A percentile compares a stretch with the other conserved stretches of the same genome.
phyloP scores from a whole-genome alignment of 108 stramenopile genomes.

The Hondaea fermentalgiana region DNA sequence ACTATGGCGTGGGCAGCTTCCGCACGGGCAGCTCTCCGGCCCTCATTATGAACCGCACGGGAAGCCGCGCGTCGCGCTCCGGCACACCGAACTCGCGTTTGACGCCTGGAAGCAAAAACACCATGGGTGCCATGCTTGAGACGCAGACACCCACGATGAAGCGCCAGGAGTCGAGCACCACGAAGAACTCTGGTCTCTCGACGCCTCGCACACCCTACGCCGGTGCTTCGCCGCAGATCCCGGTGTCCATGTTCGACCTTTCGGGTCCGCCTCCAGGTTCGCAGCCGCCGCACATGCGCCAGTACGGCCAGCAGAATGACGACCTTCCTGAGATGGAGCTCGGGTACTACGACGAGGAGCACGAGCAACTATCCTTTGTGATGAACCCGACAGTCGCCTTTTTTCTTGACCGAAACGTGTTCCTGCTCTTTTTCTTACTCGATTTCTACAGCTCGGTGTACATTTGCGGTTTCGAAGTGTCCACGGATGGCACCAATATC shows the following conservation, averaged over 20 bases:
- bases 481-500: neutral
- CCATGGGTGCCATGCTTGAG: conserved; percentile 13
- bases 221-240: no score
- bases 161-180: neutral
- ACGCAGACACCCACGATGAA: neutral
- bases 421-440: neutral
- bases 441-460: neutral
- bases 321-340: no score
- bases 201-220: neutral
- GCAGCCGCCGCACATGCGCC: no score
- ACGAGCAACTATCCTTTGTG: neutral
- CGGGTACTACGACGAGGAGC: no score
- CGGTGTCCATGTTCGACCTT: no score
- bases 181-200: neutral
- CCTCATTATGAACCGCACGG: no score
- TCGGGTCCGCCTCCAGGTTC: no score
- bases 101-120: neutral
- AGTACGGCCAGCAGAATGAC: no score
- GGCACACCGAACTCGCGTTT: no score
- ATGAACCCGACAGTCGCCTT: neutral
- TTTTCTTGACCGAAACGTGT: neutral
- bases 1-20: neutral
- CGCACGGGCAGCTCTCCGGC: no score
- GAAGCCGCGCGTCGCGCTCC: no score
- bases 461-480: neutral